Evolutionary conservation across 306 rosid species (phyloP).

Genomic region (Castanea crenata): DNA sequence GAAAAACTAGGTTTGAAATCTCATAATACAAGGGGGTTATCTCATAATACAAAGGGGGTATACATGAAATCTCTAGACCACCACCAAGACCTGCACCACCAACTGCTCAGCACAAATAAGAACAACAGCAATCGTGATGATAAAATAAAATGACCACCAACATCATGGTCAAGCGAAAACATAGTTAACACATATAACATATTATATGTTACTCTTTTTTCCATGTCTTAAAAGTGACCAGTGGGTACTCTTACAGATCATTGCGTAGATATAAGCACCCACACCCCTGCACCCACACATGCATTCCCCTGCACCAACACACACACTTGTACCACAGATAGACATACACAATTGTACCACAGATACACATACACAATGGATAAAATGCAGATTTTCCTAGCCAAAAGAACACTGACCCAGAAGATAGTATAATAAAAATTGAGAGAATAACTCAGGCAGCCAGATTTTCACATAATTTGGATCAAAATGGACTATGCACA

Average conservation of each 20-base stretch:
- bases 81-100: no score
- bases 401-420: not conserved
- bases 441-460: not conserved
- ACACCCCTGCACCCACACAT: no score
- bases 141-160: not conserved
- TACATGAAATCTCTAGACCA: no score
- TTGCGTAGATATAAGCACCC: not conserved
- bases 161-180: not conserved
- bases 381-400: no score
- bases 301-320: no score
- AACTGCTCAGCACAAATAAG: not conserved
- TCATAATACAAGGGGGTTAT: no score
- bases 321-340: no score
- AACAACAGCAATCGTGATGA: not conserved
- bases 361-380: no score
- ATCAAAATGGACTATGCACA: not conserved
- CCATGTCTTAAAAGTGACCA: not conserved
- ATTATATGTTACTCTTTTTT: not conserved
- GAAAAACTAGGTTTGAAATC: no score
- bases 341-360: no score
- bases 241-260: not conserved
- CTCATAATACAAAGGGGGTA: no score
- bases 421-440: not conserved
- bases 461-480: not conserved
- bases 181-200: not conserved